A percentile compares a stretch with the other conserved stretches of the same genome.
Conservation (phyloP, 2,329 filamentous ascomycete species). For the Scedosporium apiospermum region DNA sequence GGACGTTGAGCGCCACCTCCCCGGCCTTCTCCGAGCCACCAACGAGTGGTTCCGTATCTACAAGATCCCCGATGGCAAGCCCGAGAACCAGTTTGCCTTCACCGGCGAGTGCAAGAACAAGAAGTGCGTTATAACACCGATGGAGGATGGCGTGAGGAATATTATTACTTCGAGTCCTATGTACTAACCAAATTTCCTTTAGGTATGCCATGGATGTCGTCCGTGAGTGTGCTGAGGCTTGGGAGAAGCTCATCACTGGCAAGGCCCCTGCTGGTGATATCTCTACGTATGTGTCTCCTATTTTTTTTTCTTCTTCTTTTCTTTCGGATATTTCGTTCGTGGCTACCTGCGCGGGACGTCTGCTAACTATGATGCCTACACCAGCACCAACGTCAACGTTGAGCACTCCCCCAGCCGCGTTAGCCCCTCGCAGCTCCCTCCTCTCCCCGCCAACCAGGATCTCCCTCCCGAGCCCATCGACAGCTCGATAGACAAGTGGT, state of each 20-base stretch:
- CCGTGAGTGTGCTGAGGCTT: slow-evolving; percentile 91
- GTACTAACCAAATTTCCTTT: not conserved
- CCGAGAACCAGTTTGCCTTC: slow-evolving; percentile 99
- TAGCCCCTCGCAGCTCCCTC: slow-evolving; percentile 58
- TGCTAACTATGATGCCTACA: slow-evolving; percentile 17
- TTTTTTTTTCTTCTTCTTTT: slow-evolving; percentile 2
- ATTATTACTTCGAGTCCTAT: not conserved
- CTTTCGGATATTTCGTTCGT: too few species aligned
- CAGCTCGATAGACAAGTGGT: slow-evolving; percentile 98
- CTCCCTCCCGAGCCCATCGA: slow-evolving; percentile 82
- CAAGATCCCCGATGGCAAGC: slow-evolving; percentile 99
- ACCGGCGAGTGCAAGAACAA: slow-evolving; percentile 99
- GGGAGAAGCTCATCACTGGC: slow-evolving; percentile 91
- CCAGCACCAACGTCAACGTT: slow-evolving; percentile 75
- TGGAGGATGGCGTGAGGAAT: too few species aligned
- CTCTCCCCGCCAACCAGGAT: slow-evolving; percentile 72
- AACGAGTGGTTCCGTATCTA: slow-evolving; percentile 99
- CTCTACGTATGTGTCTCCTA: slow-evolving; percentile 57
- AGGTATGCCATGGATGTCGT: slow-evolving; percentile 93
- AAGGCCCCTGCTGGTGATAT: slow-evolving; percentile 72
- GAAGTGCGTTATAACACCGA: slow-evolving; percentile 46
- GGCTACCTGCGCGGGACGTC: not conserved
- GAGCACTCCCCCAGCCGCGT: slow-evolving; percentile 64
- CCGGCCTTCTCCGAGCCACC: slow-evolving; percentile 90
- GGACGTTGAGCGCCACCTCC: slow-evolving; percentile 97